Percentiles rank a stretch among this genome's conserved stretches.
Conservation (phyloP, 2,329 filamentous ascomycete genomes). For the Paecilomyces sp. region DNA sequence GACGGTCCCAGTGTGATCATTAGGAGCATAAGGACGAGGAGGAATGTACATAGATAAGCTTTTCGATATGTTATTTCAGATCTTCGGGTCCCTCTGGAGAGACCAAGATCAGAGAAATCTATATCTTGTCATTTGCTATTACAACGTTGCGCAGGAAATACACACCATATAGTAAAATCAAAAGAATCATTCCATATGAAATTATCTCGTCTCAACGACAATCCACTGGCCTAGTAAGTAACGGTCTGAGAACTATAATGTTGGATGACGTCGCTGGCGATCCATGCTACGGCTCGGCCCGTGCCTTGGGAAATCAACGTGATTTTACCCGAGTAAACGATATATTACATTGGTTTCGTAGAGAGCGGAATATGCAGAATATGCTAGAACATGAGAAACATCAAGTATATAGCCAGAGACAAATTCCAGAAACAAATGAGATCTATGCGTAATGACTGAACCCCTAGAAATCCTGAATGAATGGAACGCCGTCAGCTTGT, state of each 20-base stretch:
- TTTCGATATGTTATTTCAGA: too few species aligned
- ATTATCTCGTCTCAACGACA: not conserved
- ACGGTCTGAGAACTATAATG: not conserved
- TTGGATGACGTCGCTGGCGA: not conserved
- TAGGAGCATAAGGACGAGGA: too few species aligned
- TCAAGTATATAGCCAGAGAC: not conserved
- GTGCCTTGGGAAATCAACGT: not conserved
- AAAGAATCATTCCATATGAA: not conserved
- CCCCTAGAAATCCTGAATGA: not conserved
- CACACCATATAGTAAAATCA: not conserved
- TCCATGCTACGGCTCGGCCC: not conserved
- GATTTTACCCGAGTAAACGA: too few species aligned
- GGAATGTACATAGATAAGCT: too few species aligned
- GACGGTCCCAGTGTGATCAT: too few species aligned
- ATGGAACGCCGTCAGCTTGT: not conserved
- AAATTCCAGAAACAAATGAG: not conserved
- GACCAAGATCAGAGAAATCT: too few species aligned
- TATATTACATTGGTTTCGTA: not conserved
- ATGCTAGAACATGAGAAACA: not conserved
- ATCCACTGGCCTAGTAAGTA: not conserved
- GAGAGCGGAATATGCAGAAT: not conserved
- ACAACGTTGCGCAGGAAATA: too few species aligned
- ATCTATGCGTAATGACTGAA: not conserved
- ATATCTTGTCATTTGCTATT: too few species aligned
- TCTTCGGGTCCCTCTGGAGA: too few species aligned